Base-by-base conservation (phyloP, 164 flowering plant species). In the Vitis amurensis region DNA sequence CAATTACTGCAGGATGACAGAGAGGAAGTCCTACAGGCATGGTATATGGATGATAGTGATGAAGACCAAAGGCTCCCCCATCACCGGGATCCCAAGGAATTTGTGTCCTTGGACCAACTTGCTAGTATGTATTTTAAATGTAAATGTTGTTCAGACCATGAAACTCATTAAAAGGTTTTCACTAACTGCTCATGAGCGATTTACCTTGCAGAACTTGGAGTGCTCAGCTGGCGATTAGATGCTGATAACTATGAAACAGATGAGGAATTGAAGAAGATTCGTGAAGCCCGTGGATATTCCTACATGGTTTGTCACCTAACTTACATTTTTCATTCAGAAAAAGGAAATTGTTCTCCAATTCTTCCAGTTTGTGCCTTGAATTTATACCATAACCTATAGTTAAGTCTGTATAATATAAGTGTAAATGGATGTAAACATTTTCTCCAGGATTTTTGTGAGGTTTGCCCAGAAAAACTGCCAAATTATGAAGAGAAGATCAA, bases 401-500 rank as follows among this genome's bases (percentile, higher is more conserved):
- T 6, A 37, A 37, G 44, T 37, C 17, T 13, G 7, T 53, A 53
- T 14, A 5, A 53, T 53, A 13, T 53, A 30, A 12, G 37, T 57
- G 27, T 29, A 37, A 37, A 2, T 44, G 63, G n/a, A 17, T 59
- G 60, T 13, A 10, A n/a, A 19, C 30, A 15, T 53, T 68, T 73
- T 62, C 60, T 72, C 50, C 73, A 92, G 98, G 99, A 96, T 80
- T 83, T 93, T 51, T 81, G 87, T 73, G 94, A 92, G 79, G 90
- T 92, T 70, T 90, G 94, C 83, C 98, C 97, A 1, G 97, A 91
- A 67, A 96, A 88, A 85, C 79, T 96, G 67, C 97, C 97, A 47
- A 93, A 96, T 73, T 96, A 96, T 78, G 97, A 96, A 61, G 91
- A 87, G 78, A 96, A 92, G 79, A 89, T 96, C n/a, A 93, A 93